phyloP scores from a whole-genome alignment of 768 basidiomycete genomes.

The Trametes gibbosa region DNA sequence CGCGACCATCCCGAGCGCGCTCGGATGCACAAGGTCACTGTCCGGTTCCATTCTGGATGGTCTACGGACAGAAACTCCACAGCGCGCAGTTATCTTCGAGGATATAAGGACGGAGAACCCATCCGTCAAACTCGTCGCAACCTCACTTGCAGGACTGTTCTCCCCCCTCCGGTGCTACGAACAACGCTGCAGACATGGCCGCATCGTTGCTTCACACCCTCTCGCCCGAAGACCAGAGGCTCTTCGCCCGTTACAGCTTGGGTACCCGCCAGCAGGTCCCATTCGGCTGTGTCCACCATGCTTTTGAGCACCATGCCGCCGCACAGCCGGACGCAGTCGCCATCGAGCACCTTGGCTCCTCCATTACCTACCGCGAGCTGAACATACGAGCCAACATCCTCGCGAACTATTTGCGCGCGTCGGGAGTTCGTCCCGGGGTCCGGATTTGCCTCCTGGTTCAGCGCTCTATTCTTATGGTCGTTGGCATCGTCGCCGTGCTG shows the following conservation, averaged over 20 bases:
- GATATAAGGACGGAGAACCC: neutral
- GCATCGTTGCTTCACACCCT: conserved; percentile 25
- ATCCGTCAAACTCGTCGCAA: neutral
- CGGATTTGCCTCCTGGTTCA: conserved; percentile 56
- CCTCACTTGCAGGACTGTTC: conserved; percentile 2
- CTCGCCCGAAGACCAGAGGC: conserved; percentile 39
- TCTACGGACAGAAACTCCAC: conserved; percentile 2
- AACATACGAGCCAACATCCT: conserved; percentile 48
- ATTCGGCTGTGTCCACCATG: conserved; percentile 53
- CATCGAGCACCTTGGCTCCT: conserved; percentile 44
- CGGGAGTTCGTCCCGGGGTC: conserved; percentile 44
- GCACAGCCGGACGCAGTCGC: conserved; percentile 43
- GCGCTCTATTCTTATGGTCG: conserved; percentile 51
- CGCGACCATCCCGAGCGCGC: neutral
- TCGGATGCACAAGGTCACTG: neutral
- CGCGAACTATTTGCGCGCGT: conserved; percentile 40
- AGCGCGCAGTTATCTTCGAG: conserved; percentile 1
- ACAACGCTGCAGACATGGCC: conserved; percentile 17
- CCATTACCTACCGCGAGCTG: conserved; percentile 51
- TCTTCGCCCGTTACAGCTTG: conserved; percentile 45
- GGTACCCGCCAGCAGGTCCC: conserved; percentile 38
- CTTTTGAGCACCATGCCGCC: conserved; percentile 48
- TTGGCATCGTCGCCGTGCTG: conserved; percentile 52
- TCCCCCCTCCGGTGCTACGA: conserved; percentile 1
- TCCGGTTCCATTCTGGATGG: neutral